A percentile compares a stretch with the other conserved stretches of the same genome.
phyloP scores from a whole-genome alignment of 192 early-diverging fungal genomes.

The Mortierella alpina region DNA sequence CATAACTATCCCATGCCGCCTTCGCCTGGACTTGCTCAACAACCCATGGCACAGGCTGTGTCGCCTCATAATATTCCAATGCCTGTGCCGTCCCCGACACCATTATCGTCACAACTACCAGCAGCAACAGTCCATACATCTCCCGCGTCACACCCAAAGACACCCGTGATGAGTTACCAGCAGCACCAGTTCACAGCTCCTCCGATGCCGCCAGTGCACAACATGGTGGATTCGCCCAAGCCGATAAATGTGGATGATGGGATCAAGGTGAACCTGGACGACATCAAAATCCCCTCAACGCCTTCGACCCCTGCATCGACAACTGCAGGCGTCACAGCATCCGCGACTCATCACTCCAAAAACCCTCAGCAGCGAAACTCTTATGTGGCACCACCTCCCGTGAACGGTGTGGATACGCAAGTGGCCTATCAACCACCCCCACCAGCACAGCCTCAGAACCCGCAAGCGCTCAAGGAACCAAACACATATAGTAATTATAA shows the following conservation, averaged over 20 bases:
- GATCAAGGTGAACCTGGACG: constrained; percentile 38
- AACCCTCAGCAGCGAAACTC: constrained; percentile 40
- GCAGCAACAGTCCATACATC: background rate
- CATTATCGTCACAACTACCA: background rate
- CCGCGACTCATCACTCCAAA: background rate
- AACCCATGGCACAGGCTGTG: background rate
- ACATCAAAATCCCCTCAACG: constrained; percentile 22
- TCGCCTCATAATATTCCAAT: background rate
- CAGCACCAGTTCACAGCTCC: constrained; percentile 4
- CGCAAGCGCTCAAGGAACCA: constrained; percentile 28
- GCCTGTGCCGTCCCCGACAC: constrained; percentile 21
- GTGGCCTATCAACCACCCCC: background rate
- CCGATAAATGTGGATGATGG: constrained; percentile 16
- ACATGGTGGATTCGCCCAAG: background rate
- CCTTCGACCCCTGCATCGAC: constrained; percentile 5
- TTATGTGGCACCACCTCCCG: background rate
- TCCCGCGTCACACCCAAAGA: background rate
- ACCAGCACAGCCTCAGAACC: constrained; percentile 17
- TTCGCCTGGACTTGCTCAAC: background rate
- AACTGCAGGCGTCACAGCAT: background rate
- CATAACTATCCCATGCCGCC: constrained; percentile 30
- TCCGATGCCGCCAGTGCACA: background rate
- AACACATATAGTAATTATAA: background rate
- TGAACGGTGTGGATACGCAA: background rate
- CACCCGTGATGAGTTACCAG: constrained; percentile 10